Percentiles rank a stretch among this genome's conserved stretches.
Conservation (phyloP, 2,329 filamentous ascomycete species). For the Clonostachys chloroleuca region DNA sequence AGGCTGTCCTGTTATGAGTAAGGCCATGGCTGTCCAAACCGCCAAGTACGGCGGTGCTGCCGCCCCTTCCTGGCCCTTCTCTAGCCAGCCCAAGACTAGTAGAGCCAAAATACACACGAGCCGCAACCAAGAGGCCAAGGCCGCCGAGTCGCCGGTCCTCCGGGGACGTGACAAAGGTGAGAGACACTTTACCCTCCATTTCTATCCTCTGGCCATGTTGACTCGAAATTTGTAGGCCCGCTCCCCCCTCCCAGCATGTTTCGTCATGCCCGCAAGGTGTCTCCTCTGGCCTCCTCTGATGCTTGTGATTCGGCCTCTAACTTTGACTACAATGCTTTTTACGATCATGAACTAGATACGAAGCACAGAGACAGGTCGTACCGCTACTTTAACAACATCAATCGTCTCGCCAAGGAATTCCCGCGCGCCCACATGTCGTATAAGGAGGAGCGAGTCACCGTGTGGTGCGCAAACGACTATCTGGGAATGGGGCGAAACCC, state of each 20-base stretch:
- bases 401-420: constrained; percentile 93
- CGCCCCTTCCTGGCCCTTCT: constrained; percentile 45
- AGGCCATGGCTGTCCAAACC: constrained; percentile 86
- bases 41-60: constrained; percentile 46
- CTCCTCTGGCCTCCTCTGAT: background rate
- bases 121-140: constrained; percentile 69
- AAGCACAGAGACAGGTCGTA: constrained; percentile 99
- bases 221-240: constrained; percentile 5
- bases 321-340: constrained; percentile 92
- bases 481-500: constrained; percentile 94
- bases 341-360: constrained; percentile 85
- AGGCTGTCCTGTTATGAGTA: constrained; percentile 98
- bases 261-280: constrained; percentile 8
- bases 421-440: constrained; percentile 87
- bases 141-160: constrained; percentile 59
- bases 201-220: background rate
- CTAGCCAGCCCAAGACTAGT: constrained; percentile 44
- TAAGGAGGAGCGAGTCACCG: constrained; percentile 81
- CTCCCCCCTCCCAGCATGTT: constrained; percentile 9
- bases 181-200: constrained; percentile 7
- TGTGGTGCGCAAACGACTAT: constrained; percentile 99
- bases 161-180: constrained; percentile 44
- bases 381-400: constrained; percentile 99
- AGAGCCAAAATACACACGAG: constrained; percentile 81
- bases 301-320: constrained; percentile 36